These are phyloP conservation scores for Asclepias syriaca DNA, from an alignment of 257 asterid species.

Conservation along the genomic window DNA sequence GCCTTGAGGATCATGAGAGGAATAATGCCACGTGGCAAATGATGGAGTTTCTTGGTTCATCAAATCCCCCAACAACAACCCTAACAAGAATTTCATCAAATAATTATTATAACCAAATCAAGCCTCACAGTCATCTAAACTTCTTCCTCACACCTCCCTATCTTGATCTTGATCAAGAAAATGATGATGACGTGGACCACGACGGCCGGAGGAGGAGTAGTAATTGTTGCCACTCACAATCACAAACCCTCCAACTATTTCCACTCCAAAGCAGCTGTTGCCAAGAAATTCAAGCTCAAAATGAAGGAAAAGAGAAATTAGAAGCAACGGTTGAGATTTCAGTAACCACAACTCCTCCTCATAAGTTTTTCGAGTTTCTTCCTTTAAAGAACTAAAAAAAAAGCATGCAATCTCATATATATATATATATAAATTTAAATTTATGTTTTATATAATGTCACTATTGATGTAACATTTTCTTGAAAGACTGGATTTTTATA, in stretches of 20 bases:
- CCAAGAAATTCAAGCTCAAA: not conserved
- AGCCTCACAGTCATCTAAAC: constrained; percentile 29
- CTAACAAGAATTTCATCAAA: not conserved
- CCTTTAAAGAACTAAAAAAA: constrained; percentile 57
- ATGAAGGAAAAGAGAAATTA: constrained; percentile 18
- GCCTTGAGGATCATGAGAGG: constrained; percentile 28
- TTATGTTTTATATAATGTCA: not conserved
- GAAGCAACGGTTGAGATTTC: constrained; percentile 12
- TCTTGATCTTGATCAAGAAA: not conserved
- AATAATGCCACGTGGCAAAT: constrained; percentile 83
- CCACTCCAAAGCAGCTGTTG: constrained; percentile 41
- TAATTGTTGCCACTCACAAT: constrained; percentile 30
- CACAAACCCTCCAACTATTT: constrained; percentile 74
- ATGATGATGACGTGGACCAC: too few relatives aligned
- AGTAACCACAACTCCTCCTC: constrained; percentile 30
- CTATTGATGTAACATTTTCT: constrained; percentile 20
- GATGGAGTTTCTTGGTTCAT: constrained; percentile 48
- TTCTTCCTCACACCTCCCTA: constrained; percentile 32
- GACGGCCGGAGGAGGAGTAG: not conserved
- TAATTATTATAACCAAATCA: constrained; percentile 9
- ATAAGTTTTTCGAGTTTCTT: constrained; percentile 75
- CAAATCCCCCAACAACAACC: constrained; percentile 29
- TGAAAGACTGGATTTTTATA: constrained; percentile 7
- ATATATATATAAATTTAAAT: not conserved
- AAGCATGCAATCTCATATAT: not conserved